phyloP scores from a whole-genome alignment of 345 rosid species.

The Tarenaya hassleriana region DNA sequence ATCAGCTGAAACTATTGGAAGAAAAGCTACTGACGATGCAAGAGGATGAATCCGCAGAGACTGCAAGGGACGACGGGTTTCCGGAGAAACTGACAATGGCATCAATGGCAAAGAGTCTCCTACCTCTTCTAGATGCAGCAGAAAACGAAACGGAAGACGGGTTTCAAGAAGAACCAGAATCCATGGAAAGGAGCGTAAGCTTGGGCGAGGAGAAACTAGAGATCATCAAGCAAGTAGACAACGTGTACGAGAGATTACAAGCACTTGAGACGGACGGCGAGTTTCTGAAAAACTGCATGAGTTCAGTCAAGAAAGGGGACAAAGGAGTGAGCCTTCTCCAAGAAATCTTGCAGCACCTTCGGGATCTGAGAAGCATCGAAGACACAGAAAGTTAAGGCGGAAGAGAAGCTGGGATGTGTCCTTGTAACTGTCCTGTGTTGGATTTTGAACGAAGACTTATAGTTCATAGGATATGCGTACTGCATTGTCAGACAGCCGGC shows the following conservation, averaged over 20 bases:
- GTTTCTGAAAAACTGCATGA: slow-evolving; percentile 60
- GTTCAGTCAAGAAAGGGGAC: slow-evolving; percentile 63
- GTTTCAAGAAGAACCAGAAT: slow-evolving; percentile 30
- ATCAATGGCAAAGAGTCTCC: slow-evolving; percentile 81
- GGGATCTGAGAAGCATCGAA: slow-evolving; percentile 65
- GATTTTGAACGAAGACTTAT: too few relatives aligned
- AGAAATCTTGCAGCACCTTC: slow-evolving; percentile 84
- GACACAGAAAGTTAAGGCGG: slow-evolving; percentile 31
- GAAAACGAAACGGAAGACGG: slow-evolving; percentile 56
- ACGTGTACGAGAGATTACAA: slow-evolving; percentile 73
- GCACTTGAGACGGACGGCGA: slow-evolving; percentile 80
- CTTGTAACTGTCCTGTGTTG: too few relatives aligned
- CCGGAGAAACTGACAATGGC: slow-evolving; percentile 42
- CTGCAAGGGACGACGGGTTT: slow-evolving; percentile 25
- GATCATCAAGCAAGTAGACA: slow-evolving; percentile 69
- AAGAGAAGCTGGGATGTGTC: too few relatives aligned
- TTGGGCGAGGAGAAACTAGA: slow-evolving; percentile 51
- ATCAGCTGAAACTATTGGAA: slow-evolving; percentile 75
- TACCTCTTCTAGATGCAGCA: slow-evolving; percentile 72
- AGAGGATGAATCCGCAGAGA: slow-evolving; percentile 48
- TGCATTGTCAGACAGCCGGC: too few relatives aligned
- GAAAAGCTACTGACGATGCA: slow-evolving; percentile 62
- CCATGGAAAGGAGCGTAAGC: slow-evolving; percentile 32
- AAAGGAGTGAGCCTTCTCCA: slow-evolving; percentile 73
- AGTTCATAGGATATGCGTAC: too few relatives aligned